phyloP scores from a whole-genome alignment of 176 grass and related monocot species.

The Poa annua region DNA sequence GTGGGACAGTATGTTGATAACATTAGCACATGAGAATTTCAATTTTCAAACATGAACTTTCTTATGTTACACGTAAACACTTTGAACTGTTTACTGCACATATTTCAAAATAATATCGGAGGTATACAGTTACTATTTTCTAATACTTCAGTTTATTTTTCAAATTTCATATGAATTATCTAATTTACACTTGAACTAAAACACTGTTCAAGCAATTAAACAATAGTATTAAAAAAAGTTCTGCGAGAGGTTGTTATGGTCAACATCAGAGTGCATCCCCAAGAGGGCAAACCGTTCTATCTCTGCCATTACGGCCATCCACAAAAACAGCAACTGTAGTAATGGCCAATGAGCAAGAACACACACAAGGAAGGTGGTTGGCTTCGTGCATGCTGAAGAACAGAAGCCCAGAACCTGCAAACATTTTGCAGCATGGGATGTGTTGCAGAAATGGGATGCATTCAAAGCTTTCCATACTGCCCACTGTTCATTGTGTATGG shows the following conservation, averaged over 20 bases:
- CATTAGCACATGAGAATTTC: neutral
- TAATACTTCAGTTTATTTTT: neutral
- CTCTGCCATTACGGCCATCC: conserved; percentile 43
- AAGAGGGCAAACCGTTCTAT: conserved; percentile 50
- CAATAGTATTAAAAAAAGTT: neutral
- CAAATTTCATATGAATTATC: neutral
- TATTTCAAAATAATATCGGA: neutral
- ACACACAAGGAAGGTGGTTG: conserved; percentile 47
- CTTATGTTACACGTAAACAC: neutral
- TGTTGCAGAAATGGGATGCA: conserved; percentile 46
- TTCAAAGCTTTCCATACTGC: conserved; percentile 48
- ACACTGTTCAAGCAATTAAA: neutral
- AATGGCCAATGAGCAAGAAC: conserved; percentile 44
- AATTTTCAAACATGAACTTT: neutral
- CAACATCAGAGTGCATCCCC: conserved; percentile 41
- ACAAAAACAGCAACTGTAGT: conserved; percentile 47
- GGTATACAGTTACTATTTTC: neutral
- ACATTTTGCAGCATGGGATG: conserved; percentile 50
- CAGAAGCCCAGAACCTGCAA: conserved; percentile 41
- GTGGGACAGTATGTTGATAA: neutral
- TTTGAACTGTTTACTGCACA: neutral
- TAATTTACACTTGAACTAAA: neutral
- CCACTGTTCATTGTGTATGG: conserved; percentile 46
- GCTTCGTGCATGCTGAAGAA: conserved; percentile 38
- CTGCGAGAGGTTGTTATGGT: conserved; percentile 27